Conservation (phyloP, 2,329 filamentous ascomycete species). For the Fusarium sp. region DNA sequence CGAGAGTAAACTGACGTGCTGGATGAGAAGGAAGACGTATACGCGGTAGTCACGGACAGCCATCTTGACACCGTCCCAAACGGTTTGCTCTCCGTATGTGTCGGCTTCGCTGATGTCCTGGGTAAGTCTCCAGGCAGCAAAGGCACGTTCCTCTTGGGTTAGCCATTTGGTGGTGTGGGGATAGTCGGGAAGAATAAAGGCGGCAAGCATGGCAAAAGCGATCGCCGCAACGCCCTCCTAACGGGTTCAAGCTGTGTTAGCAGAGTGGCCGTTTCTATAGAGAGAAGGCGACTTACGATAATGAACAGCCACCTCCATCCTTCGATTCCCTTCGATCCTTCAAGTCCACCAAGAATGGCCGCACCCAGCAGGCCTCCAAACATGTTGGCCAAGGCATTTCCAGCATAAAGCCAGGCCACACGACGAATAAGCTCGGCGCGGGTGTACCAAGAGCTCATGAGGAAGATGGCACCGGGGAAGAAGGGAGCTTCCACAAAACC, state of each 20-base stretch:
- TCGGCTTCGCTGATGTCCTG: constrained; percentile 62
- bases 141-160: constrained; percentile 61
- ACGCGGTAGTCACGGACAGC: constrained; percentile 63
- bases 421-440: constrained; percentile 65
- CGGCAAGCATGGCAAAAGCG: constrained; percentile 49
- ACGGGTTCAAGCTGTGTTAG: accelerated
- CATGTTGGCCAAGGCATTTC: constrained; percentile 65
- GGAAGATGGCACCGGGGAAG: constrained; percentile 61
- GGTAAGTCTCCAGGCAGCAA: constrained; percentile 64
- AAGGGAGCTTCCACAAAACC: constrained; percentile 61
- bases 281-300: constrained; percentile 52
- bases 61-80: constrained; percentile 61
- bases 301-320: constrained; percentile 78
- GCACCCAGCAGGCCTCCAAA: constrained; percentile 65
- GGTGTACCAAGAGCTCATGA: constrained; percentile 62
- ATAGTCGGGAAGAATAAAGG: constrained; percentile 63
- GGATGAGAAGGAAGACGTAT: constrained; percentile 66
- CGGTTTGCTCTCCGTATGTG: constrained; percentile 49
- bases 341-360: constrained; percentile 59
- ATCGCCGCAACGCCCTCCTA: constrained; percentile 57
- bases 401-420: constrained; percentile 69
- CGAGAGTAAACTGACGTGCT: constrained; percentile 63
- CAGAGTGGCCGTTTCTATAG: too few species aligned
- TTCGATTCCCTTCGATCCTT: constrained; percentile 62
- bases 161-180: constrained; percentile 66